Percentiles rank a stretch among this genome's conserved stretches.
phyloP scores from a whole-genome alignment of 352 stramenopile genomes.

The Phytophthora cajani region DNA sequence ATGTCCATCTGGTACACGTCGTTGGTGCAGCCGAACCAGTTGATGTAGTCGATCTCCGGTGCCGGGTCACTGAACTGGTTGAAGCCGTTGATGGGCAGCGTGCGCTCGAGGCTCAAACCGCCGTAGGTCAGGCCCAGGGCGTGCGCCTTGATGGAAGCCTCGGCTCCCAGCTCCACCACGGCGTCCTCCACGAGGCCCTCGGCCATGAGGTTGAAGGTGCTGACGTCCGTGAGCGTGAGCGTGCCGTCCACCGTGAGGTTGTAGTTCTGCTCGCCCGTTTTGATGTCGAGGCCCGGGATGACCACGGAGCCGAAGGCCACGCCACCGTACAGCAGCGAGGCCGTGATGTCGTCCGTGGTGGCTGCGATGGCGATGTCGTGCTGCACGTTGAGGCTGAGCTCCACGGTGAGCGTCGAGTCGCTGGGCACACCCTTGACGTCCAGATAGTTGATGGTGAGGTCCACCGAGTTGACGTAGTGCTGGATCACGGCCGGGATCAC shows the following conservation, averaged over 20 bases:
- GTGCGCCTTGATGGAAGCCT: constrained; percentile 50
- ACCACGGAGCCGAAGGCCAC: constrained; percentile 53
- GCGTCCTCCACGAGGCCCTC: constrained; percentile 42
- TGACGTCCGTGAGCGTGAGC: constrained; percentile 45
- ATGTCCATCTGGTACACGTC: constrained; percentile 59
- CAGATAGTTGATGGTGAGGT: constrained; percentile 69
- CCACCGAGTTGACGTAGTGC: constrained; percentile 61
- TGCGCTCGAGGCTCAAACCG: constrained; percentile 57
- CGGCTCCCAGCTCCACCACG: constrained; percentile 46
- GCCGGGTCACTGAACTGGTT: constrained; percentile 60
- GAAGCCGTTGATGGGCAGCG: constrained; percentile 53
- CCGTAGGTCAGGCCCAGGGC: constrained; percentile 55
- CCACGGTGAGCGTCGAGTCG: constrained; percentile 46
- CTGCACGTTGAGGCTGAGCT: constrained; percentile 62
- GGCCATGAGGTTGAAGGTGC: constrained; percentile 55
- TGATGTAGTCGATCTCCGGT: constrained; percentile 64
- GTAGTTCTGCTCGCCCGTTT: constrained; percentile 53
- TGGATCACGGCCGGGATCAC: constrained; percentile 69
- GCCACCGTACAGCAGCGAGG: constrained; percentile 50
- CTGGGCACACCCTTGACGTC: constrained; percentile 58
- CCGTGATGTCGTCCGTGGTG: constrained; percentile 59
- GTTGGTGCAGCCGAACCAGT: constrained; percentile 49
- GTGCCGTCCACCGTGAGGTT: constrained; percentile 55
- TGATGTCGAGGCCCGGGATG: constrained; percentile 60
- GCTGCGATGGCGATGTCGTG: constrained; percentile 52